A percentile compares a stretch with the other conserved stretches of the same genome.
Evolutionary conservation across 1,284 basidiomycete species (phyloP).

Genomic region (Volvariella surrecta): DNA sequence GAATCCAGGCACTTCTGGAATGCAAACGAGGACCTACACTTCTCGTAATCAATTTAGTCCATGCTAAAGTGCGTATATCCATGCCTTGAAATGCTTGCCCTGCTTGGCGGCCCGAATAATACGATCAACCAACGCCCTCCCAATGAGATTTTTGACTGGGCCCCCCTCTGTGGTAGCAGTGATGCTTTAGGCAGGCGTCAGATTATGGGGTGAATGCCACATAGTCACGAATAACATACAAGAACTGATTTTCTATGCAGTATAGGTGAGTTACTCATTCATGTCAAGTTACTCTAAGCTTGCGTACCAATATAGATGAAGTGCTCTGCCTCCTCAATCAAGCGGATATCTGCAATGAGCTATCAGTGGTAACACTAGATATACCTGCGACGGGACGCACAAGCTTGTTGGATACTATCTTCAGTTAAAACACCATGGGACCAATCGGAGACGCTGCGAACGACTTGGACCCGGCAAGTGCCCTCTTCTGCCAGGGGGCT

Average conservation of each 20-base stretch:
- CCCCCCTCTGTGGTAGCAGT: slow-evolving; percentile 61
- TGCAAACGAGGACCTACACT: slow-evolving; percentile 63
- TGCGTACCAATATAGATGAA: slow-evolving; percentile 81
- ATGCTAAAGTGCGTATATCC: slow-evolving; percentile 1
- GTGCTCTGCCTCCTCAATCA: slow-evolving; percentile 81
- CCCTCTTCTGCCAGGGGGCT: slow-evolving; percentile 35
- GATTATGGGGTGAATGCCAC: too few relatives aligned
- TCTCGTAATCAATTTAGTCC: background rate
- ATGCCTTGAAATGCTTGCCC: slow-evolving; percentile 73
- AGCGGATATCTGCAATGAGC: slow-evolving; percentile 51
- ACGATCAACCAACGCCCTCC: slow-evolving; percentile 71
- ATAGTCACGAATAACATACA: slow-evolving; percentile 41
- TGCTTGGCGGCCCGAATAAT: slow-evolving; percentile 71
- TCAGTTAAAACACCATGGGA: slow-evolving; percentile 85
- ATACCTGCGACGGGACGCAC: slow-evolving; percentile 35
- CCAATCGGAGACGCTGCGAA: slow-evolving; percentile 86
- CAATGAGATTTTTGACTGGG: slow-evolving; percentile 77
- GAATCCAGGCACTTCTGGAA: slow-evolving; percentile 81
- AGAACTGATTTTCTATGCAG: slow-evolving; percentile 82
- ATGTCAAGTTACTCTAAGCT: background rate
- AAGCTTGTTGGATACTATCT: slow-evolving; percentile 80
- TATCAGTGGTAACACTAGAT: background rate
- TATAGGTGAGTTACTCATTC: background rate
- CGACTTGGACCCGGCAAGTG: slow-evolving; percentile 63
- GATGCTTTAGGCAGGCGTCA: slow-evolving; percentile 40